phyloP scores from a whole-genome alignment of 768 basidiomycete species.

The Pulveroboletus ravenelii region DNA sequence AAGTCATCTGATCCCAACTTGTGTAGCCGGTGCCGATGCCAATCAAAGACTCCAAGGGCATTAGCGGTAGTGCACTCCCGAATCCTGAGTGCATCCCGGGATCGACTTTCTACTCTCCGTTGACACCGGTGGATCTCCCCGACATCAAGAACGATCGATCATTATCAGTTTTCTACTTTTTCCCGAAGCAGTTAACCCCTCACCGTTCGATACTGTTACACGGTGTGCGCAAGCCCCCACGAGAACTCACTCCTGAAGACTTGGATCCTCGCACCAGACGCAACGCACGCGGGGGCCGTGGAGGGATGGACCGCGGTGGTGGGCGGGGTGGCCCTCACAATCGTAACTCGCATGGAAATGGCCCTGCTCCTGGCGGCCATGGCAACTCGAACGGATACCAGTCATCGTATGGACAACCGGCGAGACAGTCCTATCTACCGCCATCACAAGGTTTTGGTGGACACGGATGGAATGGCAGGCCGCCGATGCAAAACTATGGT shows the following conservation, averaged over 20 bases:
- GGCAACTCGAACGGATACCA: constrained; percentile 16
- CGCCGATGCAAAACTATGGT: constrained; percentile 30
- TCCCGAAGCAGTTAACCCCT: constrained; percentile 81
- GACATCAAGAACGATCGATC: constrained; percentile 88
- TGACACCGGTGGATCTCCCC: constrained; percentile 53
- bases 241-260: constrained; percentile 64
- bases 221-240: constrained; percentile 55
- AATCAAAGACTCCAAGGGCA: constrained; percentile 62
- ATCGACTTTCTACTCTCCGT: constrained; percentile 79
- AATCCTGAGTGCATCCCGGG: constrained; percentile 90
- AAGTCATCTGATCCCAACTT: constrained; percentile 13
- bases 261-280: constrained; percentile 60
- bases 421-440: constrained; percentile 14
- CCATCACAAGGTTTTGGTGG: constrained; percentile 28
- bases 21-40: constrained; percentile 73
- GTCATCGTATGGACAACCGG: constrained; percentile 17
- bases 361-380: constrained; percentile 5
- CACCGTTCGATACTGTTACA: constrained; percentile 83
- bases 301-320: constrained; percentile 35
- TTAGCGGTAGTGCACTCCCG: constrained; percentile 74
- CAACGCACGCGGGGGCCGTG: constrained; percentile 44
- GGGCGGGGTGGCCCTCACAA: constrained; percentile 29
- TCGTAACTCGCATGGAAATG: constrained; percentile 23
- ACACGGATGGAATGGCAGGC: constrained; percentile 30
- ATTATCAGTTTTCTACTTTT: constrained; percentile 81